Percentiles rank a stretch among this genome's conserved stretches.
These are phyloP conservation scores for Aspergillus sp. DNA, from an alignment of 2,329 filamentous ascomycete genomes.

Conservation along the genomic window DNA sequence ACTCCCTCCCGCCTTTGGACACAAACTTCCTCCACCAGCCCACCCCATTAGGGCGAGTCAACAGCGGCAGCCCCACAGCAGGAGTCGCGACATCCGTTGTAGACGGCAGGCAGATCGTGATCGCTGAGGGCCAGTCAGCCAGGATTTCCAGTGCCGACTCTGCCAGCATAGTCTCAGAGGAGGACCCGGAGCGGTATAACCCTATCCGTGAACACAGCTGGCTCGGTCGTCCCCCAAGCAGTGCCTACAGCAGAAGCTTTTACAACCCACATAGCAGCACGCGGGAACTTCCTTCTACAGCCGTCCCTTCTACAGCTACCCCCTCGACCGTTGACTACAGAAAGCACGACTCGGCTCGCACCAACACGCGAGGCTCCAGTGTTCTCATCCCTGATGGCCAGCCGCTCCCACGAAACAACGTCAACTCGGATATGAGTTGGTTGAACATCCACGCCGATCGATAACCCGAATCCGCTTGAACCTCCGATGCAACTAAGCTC, in stretches of 20 bases:
- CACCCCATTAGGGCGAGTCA: slow-evolving; percentile 40
- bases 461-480: neutral
- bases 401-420: slow-evolving; percentile 20
- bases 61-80: slow-evolving; percentile 45
- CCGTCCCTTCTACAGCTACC: slow-evolving; percentile 12
- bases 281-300: slow-evolving; percentile 21
- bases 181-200: slow-evolving; percentile 31
- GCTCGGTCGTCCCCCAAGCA: slow-evolving; percentile 40
- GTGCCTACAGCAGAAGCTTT: slow-evolving; percentile 42
- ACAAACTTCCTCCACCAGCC: slow-evolving; percentile 39
- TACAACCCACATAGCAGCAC: slow-evolving; percentile 29
- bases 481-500: neutral
- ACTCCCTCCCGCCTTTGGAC: slow-evolving; percentile 35
- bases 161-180: slow-evolving; percentile 38
- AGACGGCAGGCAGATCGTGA: slow-evolving; percentile 32
- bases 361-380: slow-evolving; percentile 32
- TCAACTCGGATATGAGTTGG: slow-evolving; percentile 47
- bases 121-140: slow-evolving; percentile 42
- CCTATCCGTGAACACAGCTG: slow-evolving; percentile 30
- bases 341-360: slow-evolving; percentile 18
- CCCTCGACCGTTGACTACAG: slow-evolving; percentile 14
- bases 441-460: slow-evolving; percentile 39
- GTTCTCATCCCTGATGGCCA: slow-evolving; percentile 33
- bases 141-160: slow-evolving; percentile 47
- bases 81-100: slow-evolving; percentile 15